Evolutionary conservation across 352 stramenopile genomes (phyloP), one percentile per base, ranked within the genome.

Genomic region (Globisporangium parvum): DNA sequence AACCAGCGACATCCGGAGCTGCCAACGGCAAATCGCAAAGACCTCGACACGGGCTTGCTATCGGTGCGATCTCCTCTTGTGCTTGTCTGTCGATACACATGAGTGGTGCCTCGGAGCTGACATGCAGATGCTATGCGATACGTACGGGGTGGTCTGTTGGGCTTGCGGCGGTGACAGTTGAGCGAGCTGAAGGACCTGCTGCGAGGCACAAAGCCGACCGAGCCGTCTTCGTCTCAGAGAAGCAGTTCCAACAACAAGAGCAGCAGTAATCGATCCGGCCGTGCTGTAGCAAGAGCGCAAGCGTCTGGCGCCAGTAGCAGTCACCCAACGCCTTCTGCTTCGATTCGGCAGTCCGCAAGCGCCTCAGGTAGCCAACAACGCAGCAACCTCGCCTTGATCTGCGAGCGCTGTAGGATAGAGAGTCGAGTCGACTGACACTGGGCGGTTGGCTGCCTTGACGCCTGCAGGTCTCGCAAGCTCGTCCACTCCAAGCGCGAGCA

Each of bases 161-260:
- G 24, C 31, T 35, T 31, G 14, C 28, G 52, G 10, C 11, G 23
- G 21, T n/a, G 55, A 12, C 59, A 85, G 71, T 60, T 85, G 15
- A 69, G 59, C 21, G 75, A 85, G 54, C 53, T 85, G 9, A 71
- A 72, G 12, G 70, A 82, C 47, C 52, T 83, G 8, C 55, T 85
- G 26, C 47, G 66, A 1, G 65, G 71, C 0, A 67, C 69, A 41
- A 75, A 75, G 45, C 31, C 63, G 18, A 62, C 31, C 23, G 57
- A 50, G 8, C 41, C 39, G 18, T 14, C n/a, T 18, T 23, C 53
- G 12, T 39, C 28, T 40, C 15, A 41, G 39, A 28, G 24, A 20
- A 3, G 15, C 40, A 46, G 44, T 3, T 31, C 44, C 10, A 44
- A 47, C 26, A 52, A 49, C 20, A 57, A 37, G 18, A 42, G 51